Conservation (phyloP, 2,329 filamentous ascomycete genomes). For the Cadophora luteo-olivacea region DNA sequence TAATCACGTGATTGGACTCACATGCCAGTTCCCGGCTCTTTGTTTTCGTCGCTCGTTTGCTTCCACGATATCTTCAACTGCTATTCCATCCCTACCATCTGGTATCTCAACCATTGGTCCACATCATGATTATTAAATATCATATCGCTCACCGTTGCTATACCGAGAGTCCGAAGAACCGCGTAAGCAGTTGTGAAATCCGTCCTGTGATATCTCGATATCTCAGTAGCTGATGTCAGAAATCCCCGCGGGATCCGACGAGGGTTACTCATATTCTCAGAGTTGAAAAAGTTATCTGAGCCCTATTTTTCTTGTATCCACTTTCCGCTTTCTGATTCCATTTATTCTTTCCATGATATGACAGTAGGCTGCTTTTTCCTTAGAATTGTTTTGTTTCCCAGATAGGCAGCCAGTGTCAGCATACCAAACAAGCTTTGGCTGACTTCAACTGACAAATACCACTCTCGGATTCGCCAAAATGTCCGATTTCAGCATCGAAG, state of each 20-base stretch:
- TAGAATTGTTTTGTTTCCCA: not conserved
- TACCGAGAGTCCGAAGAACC: conserved; percentile 4
- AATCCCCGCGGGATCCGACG: not conserved
- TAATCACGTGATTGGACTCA: too few species aligned
- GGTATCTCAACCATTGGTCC: not conserved
- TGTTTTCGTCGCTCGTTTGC: not conserved
- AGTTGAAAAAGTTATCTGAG: not conserved
- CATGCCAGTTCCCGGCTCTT: too few species aligned
- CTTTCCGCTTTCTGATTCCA: not conserved
- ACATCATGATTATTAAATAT: not conserved
- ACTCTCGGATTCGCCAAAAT: conserved; percentile 1
- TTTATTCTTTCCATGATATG: not conserved
- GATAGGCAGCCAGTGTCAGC: not conserved
- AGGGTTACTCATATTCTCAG: conserved; percentile 2
- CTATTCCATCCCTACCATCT: not conserved
- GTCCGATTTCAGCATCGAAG: conserved; percentile 6
- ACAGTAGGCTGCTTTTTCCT: not conserved
- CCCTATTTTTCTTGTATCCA: not conserved
- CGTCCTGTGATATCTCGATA: conserved; percentile 10
- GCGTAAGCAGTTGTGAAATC: conserved; percentile 3
- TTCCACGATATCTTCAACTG: not conserved
- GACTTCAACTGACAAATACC: not conserved
- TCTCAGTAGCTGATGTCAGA: conserved; percentile 8
- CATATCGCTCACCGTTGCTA: not conserved
- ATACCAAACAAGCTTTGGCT: not conserved